Conservation (phyloP, 768 basidiomycete species). For the Calocera viscosa region DNA sequence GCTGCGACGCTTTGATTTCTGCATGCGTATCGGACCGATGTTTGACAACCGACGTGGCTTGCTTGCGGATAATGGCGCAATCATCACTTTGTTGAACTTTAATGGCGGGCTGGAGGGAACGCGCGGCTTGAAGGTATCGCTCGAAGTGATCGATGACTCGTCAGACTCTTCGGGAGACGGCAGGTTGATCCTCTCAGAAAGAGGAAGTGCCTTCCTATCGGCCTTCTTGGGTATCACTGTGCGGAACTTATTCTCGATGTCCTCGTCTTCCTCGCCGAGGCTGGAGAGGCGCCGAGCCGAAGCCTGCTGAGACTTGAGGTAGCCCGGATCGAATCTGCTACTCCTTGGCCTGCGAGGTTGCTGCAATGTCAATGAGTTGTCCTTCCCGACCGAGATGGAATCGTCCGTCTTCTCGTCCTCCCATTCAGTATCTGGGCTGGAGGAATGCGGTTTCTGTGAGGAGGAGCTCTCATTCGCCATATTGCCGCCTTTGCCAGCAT, state of each 20-base stretch:
- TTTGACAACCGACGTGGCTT: constrained; percentile 55
- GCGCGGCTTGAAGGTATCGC: constrained; percentile 3
- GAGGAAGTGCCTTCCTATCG: constrained; percentile 15
- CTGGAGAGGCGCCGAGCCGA: constrained; percentile 39
- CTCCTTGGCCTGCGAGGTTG: constrained; percentile 39
- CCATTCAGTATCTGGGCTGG: constrained; percentile 48
- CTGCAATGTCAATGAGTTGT: not conserved
- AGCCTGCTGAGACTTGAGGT: constrained; percentile 41
- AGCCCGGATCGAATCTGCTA: constrained; percentile 56
- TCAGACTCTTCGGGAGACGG: constrained; percentile 10
- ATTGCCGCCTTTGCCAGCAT: constrained; percentile 34
- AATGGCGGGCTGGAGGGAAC: constrained; percentile 13
- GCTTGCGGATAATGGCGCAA: constrained; percentile 23
- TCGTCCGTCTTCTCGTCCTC: constrained; percentile 81
- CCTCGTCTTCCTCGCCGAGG: constrained; percentile 62
- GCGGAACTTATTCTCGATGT: constrained; percentile 27
- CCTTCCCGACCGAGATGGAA: constrained; percentile 33
- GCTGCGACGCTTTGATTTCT: constrained; percentile 61
- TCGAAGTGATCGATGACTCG: constrained; percentile 5
- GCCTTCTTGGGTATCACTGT: constrained; percentile 24
- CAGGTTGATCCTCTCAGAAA: constrained; percentile 53
- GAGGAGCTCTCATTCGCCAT: constrained; percentile 6
- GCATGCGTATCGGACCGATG: constrained; percentile 60
- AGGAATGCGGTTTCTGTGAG: constrained; percentile 19
- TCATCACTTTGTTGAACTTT: constrained; percentile 21